phyloP scores from a whole-genome alignment of 2,329 filamentous ascomycete species.

The Orbilia ellipsospora region DNA sequence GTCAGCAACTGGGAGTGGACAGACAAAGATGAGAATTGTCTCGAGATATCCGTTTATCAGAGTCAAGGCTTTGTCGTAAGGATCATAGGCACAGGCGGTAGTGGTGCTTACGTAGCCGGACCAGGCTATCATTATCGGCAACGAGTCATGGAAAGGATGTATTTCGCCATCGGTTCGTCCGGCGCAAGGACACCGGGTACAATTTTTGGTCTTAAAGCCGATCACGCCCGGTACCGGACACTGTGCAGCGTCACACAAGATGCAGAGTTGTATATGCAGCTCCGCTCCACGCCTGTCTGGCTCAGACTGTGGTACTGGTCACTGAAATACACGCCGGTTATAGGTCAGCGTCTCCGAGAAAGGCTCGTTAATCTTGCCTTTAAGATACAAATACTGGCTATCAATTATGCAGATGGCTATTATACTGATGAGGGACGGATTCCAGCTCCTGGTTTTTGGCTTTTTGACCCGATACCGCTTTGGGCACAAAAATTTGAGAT shows the following conservation, averaged over 20 bases:
- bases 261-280: constrained; percentile 16
- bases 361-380: constrained; percentile 4
- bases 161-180: constrained; percentile 3
- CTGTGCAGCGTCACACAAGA: constrained; percentile 11
- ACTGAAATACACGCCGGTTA: constrained; percentile 13
- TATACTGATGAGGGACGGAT: too few relatives aligned
- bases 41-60: too few relatives aligned
- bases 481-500: too few relatives aligned
- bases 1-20: too few relatives aligned
- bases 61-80: neutral
- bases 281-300: constrained; percentile 12
- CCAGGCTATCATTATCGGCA: constrained; percentile 11
- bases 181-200: constrained; percentile 2
- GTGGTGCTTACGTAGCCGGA: constrained; percentile 10
- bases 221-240: constrained; percentile 10
- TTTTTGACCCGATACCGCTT: too few relatives aligned
- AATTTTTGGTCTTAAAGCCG: constrained; percentile 15
- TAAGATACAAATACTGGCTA: constrained; percentile 6
- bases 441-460: too few relatives aligned
- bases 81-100: neutral
- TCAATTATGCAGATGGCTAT: too few relatives aligned
- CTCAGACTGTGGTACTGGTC: constrained; percentile 12
- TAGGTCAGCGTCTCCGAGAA: constrained; percentile 11
- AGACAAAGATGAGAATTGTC: too few relatives aligned
- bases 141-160: constrained; percentile 12